phyloP scores from a whole-genome alignment of 768 basidiomycete genomes.

The button mushroom (Agaricus bisporus) region DNA sequence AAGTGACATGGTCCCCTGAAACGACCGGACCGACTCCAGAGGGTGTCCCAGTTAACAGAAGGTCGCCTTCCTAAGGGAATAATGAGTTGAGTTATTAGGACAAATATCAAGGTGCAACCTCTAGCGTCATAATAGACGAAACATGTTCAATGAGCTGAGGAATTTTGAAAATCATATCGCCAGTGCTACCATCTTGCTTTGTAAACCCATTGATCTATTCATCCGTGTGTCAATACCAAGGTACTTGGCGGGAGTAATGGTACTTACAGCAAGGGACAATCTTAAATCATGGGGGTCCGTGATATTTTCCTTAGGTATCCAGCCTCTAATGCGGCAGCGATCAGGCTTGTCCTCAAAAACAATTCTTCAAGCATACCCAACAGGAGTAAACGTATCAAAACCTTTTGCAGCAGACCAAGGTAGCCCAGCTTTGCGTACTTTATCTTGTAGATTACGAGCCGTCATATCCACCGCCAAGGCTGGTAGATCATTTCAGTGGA shows the following conservation, averaged over 20 bases:
- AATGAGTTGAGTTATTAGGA: not conserved
- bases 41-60: constrained; percentile 91
- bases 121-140: constrained; percentile 95
- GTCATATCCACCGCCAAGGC: constrained; percentile 96
- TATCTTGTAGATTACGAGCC: constrained; percentile 90
- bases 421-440: constrained; percentile 87
- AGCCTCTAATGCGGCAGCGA: constrained; percentile 39
- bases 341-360: not conserved
- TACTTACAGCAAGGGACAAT: constrained; percentile 67
- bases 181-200: constrained; percentile 82
- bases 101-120: constrained; percentile 41
- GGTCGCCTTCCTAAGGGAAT: constrained; percentile 69
- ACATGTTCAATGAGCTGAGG: constrained; percentile 85
- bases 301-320: constrained; percentile 71
- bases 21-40: constrained; percentile 78
- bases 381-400: constrained; percentile 93
- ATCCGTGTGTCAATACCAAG: not conserved
- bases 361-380: constrained; percentile 49
- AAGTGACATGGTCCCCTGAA: constrained; percentile 76
- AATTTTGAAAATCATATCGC: constrained; percentile 90
- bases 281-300: constrained; percentile 69
- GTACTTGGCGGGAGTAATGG: not conserved
- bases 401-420: constrained; percentile 98
- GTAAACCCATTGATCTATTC: constrained; percentile 72
- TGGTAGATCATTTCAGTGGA: constrained; percentile 24